A percentile compares a stretch with the other conserved stretches of the same genome.
These are phyloP conservation scores for Cutaneotrichosporon mucoides DNA, from an alignment of 1,284 basidiomycete genomes.

Conservation along the genomic window DNA sequence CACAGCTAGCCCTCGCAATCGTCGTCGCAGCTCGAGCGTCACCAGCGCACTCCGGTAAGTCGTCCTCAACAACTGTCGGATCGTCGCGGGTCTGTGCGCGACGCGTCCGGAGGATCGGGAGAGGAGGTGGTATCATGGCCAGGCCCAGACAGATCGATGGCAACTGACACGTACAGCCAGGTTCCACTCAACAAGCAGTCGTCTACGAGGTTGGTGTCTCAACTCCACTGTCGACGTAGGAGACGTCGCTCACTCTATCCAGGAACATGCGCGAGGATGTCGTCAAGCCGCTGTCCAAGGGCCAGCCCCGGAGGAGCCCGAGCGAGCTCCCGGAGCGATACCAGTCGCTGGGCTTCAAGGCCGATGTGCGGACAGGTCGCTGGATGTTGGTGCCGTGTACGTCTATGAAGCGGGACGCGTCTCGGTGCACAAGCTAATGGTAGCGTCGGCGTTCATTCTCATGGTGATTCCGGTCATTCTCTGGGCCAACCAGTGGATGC, in stretches of 20 bases:
- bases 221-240: neutral
- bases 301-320: slow-evolving; percentile 17
- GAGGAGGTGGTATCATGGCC: too few species aligned
- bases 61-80: too few species aligned
- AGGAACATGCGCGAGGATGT: slow-evolving; percentile 21
- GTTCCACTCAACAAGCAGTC: slow-evolving; percentile 38
- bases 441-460: slow-evolving; percentile 68
- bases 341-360: slow-evolving; percentile 49
- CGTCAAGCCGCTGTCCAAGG: slow-evolving; percentile 27
- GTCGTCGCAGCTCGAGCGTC: slow-evolving; percentile 36
- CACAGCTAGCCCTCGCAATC: slow-evolving; percentile 3
- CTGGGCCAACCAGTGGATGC: slow-evolving; percentile 66
- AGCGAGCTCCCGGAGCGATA: slow-evolving; percentile 33
- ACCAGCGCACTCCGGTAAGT: slow-evolving; percentile 39
- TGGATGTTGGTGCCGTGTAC: slow-evolving; percentile 74
- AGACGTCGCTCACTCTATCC: neutral
- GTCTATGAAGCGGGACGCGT: slow-evolving; percentile 25
- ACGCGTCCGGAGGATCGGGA: too few species aligned
- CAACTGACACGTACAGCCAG: slow-evolving; percentile 23
- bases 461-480: slow-evolving; percentile 66
- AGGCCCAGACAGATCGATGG: neutral
- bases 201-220: slow-evolving; percentile 11
- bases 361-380: slow-evolving; percentile 55
- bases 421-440: neutral
- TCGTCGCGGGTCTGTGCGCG: too few species aligned